A percentile compares a stretch with the other conserved stretches of the same genome.
These are phyloP conservation scores for Oehlia diaphana DNA, from an alignment of 192 early-diverging fungal species.

Conservation along the genomic window DNA sequence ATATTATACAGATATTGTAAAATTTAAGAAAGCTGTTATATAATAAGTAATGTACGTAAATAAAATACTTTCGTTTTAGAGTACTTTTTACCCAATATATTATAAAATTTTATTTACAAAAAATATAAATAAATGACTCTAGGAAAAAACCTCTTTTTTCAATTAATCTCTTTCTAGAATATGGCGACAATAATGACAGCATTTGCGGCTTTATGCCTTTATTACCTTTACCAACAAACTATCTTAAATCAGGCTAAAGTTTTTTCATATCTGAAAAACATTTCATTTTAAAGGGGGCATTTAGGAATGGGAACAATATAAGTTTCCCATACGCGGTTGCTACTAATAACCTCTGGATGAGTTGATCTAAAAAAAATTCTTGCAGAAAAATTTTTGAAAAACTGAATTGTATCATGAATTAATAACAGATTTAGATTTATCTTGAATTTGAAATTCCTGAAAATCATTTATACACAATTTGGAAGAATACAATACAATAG, in stretches of 20 bases:
- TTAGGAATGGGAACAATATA: background rate
- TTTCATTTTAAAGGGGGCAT: slow-evolving; percentile 14
- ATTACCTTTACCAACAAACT: background rate
- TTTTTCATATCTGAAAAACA: slow-evolving; percentile 22
- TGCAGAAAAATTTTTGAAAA: background rate
- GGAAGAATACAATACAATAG: background rate
- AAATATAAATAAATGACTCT: too few relatives aligned
- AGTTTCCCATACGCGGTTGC: slow-evolving; percentile 17
- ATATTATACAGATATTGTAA: too few relatives aligned
- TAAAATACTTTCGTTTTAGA: too few relatives aligned
- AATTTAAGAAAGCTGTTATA: too few relatives aligned
- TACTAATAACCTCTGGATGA: slow-evolving; percentile 7
- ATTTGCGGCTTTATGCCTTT: background rate
- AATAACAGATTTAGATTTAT: slow-evolving; percentile 28
- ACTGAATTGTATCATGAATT: slow-evolving; percentile 15
- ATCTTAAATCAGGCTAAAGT: slow-evolving; percentile 6
- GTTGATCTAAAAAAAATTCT: slow-evolving; percentile 21
- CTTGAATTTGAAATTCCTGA: slow-evolving; percentile 21
- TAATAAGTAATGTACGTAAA: too few relatives aligned
- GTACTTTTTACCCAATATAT: too few relatives aligned
- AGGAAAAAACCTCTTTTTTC: too few relatives aligned
- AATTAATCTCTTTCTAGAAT: too few relatives aligned
- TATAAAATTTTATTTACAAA: too few relatives aligned
- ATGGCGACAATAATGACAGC: background rate
- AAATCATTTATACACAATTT: slow-evolving; percentile 3